Conservation (phyloP, 495 filamentous ascomycete genomes). For the Penicillium longicatenatum region DNA sequence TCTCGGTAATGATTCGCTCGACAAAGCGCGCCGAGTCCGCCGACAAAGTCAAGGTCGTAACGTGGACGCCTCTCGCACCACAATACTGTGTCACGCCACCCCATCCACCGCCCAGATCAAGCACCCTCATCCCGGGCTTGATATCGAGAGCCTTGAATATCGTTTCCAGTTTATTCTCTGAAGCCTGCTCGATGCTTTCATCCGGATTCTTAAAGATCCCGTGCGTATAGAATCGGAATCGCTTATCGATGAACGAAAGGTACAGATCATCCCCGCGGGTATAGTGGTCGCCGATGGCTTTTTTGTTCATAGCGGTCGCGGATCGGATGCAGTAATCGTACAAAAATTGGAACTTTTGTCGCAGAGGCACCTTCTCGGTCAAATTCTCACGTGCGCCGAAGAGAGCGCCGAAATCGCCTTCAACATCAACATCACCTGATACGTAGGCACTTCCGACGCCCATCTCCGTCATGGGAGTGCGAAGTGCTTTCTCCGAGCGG, state of each 20-base stretch:
- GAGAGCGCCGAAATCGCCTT: conserved; percentile 15
- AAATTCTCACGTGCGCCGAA: conserved; percentile 10
- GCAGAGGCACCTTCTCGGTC: conserved; percentile 12
- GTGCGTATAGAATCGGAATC: conserved; percentile 20
- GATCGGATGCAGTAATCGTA: conserved; percentile 16
- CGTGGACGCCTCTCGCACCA: conserved; percentile 21
- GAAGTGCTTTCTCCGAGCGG: conserved; percentile 8
- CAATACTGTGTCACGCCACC: conserved; percentile 27
- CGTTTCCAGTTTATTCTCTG: conserved; percentile 19
- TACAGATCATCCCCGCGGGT: conserved; percentile 19
- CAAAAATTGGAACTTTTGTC: conserved; percentile 18
- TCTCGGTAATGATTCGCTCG: conserved; percentile 7
- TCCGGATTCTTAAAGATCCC: conserved; percentile 14
- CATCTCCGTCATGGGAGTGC: conserved; percentile 18
- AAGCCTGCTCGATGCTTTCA: conserved; percentile 21
- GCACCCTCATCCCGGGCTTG: conserved; percentile 15
- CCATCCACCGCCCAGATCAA: conserved; percentile 27
- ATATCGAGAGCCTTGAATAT: conserved; percentile 16
- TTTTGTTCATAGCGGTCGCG: conserved; percentile 15
- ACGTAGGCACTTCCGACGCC: conserved; percentile 18
- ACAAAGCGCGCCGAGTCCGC: conserved; percentile 14
- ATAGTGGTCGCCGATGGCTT: conserved; percentile 22
- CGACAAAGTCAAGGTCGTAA: conserved; percentile 15
- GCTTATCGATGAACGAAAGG: conserved; percentile 18
- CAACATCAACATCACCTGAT: conserved; percentile 12